Conservation (phyloP, 2,329 filamentous ascomycete genomes). For the Polychaeton citri region DNA sequence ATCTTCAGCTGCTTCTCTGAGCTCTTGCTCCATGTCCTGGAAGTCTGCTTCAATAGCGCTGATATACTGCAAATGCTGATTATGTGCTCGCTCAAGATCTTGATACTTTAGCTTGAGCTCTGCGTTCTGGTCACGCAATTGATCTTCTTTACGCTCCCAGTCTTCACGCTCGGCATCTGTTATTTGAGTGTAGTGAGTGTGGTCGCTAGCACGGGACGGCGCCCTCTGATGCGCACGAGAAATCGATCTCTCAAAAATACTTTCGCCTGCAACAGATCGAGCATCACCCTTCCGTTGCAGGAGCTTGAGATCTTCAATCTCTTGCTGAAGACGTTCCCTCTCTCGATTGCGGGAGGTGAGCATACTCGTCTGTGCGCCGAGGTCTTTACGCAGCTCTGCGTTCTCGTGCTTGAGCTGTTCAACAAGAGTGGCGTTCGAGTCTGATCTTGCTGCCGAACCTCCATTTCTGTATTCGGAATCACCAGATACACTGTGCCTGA, state of each 20-base stretch:
- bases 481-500: constrained; percentile 22
- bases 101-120: constrained; percentile 81
- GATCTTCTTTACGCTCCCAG: constrained; percentile 69
- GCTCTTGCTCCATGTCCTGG: constrained; percentile 64
- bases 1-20: constrained; percentile 68
- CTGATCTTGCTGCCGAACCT: constrained; percentile 15
- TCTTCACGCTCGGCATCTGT: constrained; percentile 74
- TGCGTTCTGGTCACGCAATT: constrained; percentile 75
- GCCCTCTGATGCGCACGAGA: constrained; percentile 64
- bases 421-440: constrained; percentile 27
- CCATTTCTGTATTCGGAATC: constrained; percentile 25
- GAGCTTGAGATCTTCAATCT: constrained; percentile 93
- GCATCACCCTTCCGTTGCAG: constrained; percentile 59
- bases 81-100: constrained; percentile 69
- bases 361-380: constrained; percentile 95
- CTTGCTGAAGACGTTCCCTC: constrained; percentile 86
- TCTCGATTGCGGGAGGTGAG: constrained; percentile 90
- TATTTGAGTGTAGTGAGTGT: constrained; percentile 48
- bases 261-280: constrained; percentile 59
- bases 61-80: constrained; percentile 67
- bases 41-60: constrained; percentile 55
- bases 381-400: constrained; percentile 77
- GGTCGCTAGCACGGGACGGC: constrained; percentile 59
- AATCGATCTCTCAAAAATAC: constrained; percentile 85
- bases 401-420: constrained; percentile 86